Evolutionary conservation across 352 stramenopile species (phyloP), one percentile per base, ranked within the genome.

Genomic region (Pythium aquatile): DNA sequence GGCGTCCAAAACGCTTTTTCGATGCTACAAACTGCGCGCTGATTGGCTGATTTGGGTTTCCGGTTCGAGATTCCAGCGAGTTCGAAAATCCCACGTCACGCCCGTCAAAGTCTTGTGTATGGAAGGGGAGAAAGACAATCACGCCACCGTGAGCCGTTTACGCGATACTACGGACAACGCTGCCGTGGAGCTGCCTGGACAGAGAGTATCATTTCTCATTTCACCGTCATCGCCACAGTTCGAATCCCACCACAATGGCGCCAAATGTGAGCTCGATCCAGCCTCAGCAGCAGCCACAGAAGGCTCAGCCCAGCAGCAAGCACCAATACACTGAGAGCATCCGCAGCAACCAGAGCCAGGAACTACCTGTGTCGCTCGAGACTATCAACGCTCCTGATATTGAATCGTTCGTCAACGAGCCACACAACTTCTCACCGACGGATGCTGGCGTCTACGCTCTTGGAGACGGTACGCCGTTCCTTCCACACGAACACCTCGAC

Each of bases 401-500:
- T 24, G 49, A 64, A 39, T 47, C 55, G 28, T 69, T 69, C 39
- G 56, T 64, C 28, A 69, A 69, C 40, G 49, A 52, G 32, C 48
- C 63, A 24, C 63, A 69, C 63, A 44, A 60, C 20, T 69, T 47
- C 24, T 20, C 48, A 20, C 63, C 63, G 26, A 53, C 58, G 26
- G 63, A 69, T 26, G 56, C 63, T 29, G 63, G 63, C 32, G 58
- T 24, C 17, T 74, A 61, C 46, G 40, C 40, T 5, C 35, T 66
- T 3, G 64, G 30, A 37, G n/a, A 65, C 20, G 42, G 47, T 39
- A 35, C 55, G 28, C 48, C 39, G 37, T 72, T 66, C 26, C 17
- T 66, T 14, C 58, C 57, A 1, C 33, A 11, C 6, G 51, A 54
- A 10, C 58, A 70, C 58, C 58, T 69, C 24, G 29, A 55, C 24